Conservation (phyloP, 2,329 filamentous ascomycete species). For the Fusarium heterosporum region DNA sequence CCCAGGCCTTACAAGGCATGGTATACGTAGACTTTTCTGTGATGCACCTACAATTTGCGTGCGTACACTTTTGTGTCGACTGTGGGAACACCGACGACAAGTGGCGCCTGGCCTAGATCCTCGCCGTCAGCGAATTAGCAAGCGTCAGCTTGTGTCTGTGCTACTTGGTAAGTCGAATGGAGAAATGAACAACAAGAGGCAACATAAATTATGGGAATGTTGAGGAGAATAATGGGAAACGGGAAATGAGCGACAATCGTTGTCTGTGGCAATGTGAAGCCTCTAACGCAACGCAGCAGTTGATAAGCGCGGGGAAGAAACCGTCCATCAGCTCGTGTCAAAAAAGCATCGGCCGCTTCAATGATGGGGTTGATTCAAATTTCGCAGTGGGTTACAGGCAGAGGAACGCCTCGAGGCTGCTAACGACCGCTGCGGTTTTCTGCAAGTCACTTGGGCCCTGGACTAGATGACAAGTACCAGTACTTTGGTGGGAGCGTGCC, state of each 20-base stretch:
- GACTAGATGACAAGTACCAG: conserved; percentile 42
- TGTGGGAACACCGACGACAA: conserved; percentile 18
- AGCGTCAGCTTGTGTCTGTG: conserved; percentile 27
- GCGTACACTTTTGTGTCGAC: conserved; percentile 16
- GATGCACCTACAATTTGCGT: conserved; percentile 20
- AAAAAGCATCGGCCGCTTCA: conserved; percentile 19
- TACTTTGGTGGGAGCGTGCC: conserved; percentile 47
- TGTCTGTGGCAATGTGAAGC: conserved; percentile 31
- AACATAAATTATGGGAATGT: conserved; percentile 34
- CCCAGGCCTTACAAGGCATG: conserved; percentile 19
- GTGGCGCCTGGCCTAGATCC: conserved; percentile 33
- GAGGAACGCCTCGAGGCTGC: conserved; percentile 21
- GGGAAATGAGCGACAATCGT: conserved; percentile 28
- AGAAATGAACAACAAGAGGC: conserved; percentile 27
- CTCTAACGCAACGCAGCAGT: conserved; percentile 27
- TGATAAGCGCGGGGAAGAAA: conserved; percentile 37
- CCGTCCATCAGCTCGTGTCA: conserved; percentile 29
- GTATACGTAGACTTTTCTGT: conserved; percentile 33
- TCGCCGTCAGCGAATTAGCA: conserved; percentile 38
- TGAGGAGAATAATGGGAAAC: conserved; percentile 29
- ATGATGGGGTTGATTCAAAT: conserved; percentile 19
- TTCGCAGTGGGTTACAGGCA: conserved; percentile 8
- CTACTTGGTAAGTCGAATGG: conserved; percentile 12
- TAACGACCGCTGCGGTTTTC: conserved; percentile 25
- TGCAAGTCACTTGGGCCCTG: conserved; percentile 42